Percentiles rank a stretch among this genome's conserved stretches.
Evolutionary conservation across 805 yeast species (phyloP).

Genomic region (Peterozyma xylosa): DNA sequence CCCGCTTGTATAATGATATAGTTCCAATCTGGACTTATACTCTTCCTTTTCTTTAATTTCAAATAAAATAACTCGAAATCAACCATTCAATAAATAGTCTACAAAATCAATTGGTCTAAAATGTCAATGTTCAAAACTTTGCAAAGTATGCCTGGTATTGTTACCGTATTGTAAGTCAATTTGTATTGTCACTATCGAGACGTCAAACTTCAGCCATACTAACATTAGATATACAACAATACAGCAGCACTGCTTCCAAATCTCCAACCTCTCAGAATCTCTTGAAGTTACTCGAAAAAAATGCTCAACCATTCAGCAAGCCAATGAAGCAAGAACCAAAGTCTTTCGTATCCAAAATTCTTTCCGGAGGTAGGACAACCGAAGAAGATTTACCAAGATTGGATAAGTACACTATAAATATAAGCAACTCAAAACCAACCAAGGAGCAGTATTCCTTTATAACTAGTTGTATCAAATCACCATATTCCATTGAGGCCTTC

Average conservation of each 20-base stretch:
- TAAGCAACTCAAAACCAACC: slow-evolving; percentile 1
- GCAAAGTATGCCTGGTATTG: slow-evolving; percentile 35
- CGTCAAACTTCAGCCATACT: too few species aligned
- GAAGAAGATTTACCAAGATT: too few species aligned
- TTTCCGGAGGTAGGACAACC: too few species aligned
- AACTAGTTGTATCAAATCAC: neutral
- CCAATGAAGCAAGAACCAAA: neutral
- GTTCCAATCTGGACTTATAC: too few species aligned
- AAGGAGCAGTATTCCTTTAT: slow-evolving; percentile 4
- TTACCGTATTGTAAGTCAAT: slow-evolving; percentile 32
- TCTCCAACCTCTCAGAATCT: neutral
- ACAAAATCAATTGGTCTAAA: neutral
- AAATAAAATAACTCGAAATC: too few species aligned
- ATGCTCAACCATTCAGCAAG: neutral
- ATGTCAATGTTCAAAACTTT: slow-evolving; percentile 44
- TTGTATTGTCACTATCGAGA: too few species aligned
- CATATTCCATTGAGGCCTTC: neutral
- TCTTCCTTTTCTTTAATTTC: too few species aligned
- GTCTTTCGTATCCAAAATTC: neutral
- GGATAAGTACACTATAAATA: neutral
- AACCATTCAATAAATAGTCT: too few species aligned
- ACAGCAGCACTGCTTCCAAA: slow-evolving; percentile 1
- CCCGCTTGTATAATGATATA: too few species aligned
- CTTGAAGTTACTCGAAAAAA: neutral
- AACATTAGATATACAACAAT: too few species aligned